Evolutionary conservation across 1,284 basidiomycete species (phyloP), one percentile per base, ranked within the genome.

Genomic region (Cryptococcus hybrid): DNA sequence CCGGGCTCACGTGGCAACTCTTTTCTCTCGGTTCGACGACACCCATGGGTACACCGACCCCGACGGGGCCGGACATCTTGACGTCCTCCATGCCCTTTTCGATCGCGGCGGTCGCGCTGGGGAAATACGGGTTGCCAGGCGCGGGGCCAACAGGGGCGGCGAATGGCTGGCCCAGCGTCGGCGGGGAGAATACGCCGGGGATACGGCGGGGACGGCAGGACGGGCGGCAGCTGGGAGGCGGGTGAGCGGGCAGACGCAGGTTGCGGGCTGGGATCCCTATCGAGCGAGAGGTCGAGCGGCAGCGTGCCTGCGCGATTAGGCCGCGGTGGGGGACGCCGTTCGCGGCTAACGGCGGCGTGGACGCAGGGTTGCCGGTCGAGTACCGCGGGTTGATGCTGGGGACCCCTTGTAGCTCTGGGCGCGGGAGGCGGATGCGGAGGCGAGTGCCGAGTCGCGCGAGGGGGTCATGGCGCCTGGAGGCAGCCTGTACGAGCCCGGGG

Each of bases 271-370:
- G 18, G 18, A 18, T 18, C 18, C 18, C 18, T 18, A 18, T 18
- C 18, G 18, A 18, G 18, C 18, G 18, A 47, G 34, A 47, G 47
- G 7, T 64, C 70, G 3, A 71, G 57, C 3, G 77, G 75, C 45
- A 77, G 46, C 3, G 77, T 78, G 13, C 77, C 77, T 24, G 76
- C 71, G 39, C 77, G 66, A 18, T 68, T 70, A 11, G 74, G 77
- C 51, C 77, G 61, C 7, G 71, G 69, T 15, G 73, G 69, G 1
- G 55, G 8, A 51, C 47, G 13, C 30, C 52, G 57, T 42, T 58
- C 54, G 51, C 38, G 37, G 13, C 37, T 48, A n/a, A 51, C 55
- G 7, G 47, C 47, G 15, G 55, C 52, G 30, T 30, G 3, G 4
- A 3, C 30, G 30, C 3, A 3, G 30, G 30, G 30, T 30, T 30